These are phyloP conservation scores for Ascobolus immersus DNA, from an alignment of 495 filamentous ascomycete species.

Conservation along the genomic window DNA sequence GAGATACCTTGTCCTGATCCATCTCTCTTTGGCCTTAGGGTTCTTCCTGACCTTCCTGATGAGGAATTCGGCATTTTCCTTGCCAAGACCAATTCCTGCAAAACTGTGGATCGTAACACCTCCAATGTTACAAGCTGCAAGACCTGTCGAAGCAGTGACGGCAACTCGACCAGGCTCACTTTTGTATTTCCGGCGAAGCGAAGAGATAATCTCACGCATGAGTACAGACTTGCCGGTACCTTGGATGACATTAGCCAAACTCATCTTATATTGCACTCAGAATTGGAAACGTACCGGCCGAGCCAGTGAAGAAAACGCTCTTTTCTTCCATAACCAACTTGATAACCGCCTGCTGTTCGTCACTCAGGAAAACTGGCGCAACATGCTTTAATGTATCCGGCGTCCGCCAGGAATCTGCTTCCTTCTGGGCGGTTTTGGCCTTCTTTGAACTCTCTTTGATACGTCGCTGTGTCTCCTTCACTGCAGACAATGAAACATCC, in stretches of 20 bases:
- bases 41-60: constrained; percentile 84
- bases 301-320: constrained; percentile 95
- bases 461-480: too few species aligned
- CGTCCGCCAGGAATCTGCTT: constrained; percentile 24
- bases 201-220: constrained; percentile 65
- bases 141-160: constrained; percentile 82
- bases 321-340: constrained; percentile 50
- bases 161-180: constrained; percentile 59
- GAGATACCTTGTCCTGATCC: constrained; percentile 65
- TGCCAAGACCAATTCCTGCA: constrained; percentile 80
- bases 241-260: constrained; percentile 4
- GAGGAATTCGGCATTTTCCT: constrained; percentile 56
- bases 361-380: constrained; percentile 48
- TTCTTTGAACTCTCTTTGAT: too few species aligned
- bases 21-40: constrained; percentile 60
- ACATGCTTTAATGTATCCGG: too few species aligned
- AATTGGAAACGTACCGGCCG: constrained; percentile 34
- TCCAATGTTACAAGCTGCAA: constrained; percentile 89
- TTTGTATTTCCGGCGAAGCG: constrained; percentile 46
- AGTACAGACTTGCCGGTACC: constrained; percentile 85
- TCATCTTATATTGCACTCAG: not conserved
- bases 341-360: constrained; percentile 65
- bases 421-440: constrained; percentile 15
- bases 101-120: constrained; percentile 93
- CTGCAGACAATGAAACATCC: too few species aligned